Base-by-base conservation (phyloP, 495 filamentous ascomycete genomes). In the Pyronema domesticum region DNA sequence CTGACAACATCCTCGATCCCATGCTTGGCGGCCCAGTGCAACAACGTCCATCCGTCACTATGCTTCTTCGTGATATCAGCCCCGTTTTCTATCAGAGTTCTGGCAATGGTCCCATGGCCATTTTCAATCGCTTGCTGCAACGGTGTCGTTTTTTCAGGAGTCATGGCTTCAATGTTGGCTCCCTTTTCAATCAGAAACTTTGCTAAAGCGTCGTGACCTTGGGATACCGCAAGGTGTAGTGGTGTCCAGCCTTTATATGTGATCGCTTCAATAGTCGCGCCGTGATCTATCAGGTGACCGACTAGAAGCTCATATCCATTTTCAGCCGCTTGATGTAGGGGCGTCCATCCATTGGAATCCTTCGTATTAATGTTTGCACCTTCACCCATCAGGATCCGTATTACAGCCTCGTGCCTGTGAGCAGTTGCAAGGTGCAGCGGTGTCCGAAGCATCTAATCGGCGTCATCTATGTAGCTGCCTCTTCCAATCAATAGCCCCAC, bases 291-390 rank as follows among this genome's bases (percentile, higher is more conserved):
- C 7, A 62, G 60, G 7, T 58, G 37, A 30, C 19, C 37, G 7
- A 62, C 60, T 13, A 60, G 43, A 8, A 40, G 55, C 39, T 53
- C 46, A 42, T 46, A 46, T 18, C 46, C 56, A 17, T 49, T 46
- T 7, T 46, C 49, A 14, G 46, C 56, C 13, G 60, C 56, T 10
- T 45, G 46, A 33, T 64, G 61, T 17, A 64, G 57, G 34, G 60
- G 57, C 0, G 56, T 64, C 8, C 56, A 45, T 30, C 52, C 45
- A 30, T 59, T 49, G 51, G 51, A 47, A 35, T 59, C 56, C 18
- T 49, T 46, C 6, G 45, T 50, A 10, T 60, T 50, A 9, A 67
- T 43, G 48, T 60, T 40, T 13, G 65, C 61, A n/a, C 65, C 64
- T 34, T 53, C 43, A 8, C 48, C 54, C 0, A 67, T 19, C 6